These are phyloP conservation scores for Metschnikowia henanensis DNA, from an alignment of 805 yeast species.

Conservation along the genomic window DNA sequence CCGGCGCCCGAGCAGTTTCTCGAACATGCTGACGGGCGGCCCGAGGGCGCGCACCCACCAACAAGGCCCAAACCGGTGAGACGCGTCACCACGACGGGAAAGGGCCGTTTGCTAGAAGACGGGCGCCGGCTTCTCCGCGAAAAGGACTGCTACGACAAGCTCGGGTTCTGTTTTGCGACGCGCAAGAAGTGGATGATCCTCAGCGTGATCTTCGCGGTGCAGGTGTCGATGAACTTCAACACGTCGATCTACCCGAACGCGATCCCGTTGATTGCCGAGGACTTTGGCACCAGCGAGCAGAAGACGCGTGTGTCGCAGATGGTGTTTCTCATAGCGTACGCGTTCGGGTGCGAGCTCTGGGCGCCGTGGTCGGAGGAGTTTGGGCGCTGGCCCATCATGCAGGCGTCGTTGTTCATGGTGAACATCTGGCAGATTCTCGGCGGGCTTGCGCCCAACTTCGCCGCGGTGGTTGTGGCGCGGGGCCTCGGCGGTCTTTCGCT, in stretches of 20 bases:
- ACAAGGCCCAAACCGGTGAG: conserved; percentile 7
- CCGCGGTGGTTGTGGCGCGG: conserved; percentile 25
- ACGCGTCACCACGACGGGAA: conserved; percentile 12
- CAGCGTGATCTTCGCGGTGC: conserved; percentile 37
- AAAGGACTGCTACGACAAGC: conserved; percentile 34
- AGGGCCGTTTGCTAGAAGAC: conserved; percentile 24
- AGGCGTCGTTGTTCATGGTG: conserved; percentile 27
- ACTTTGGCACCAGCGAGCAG: conserved; percentile 23
- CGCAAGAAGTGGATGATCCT: conserved; percentile 36
- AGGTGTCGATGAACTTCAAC: conserved; percentile 43
- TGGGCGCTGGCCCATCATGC: conserved; percentile 37
- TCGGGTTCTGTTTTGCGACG: conserved; percentile 33
- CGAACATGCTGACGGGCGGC: conserved; percentile 1
- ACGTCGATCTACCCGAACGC: conserved; percentile 33
- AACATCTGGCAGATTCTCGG: conserved; percentile 34
- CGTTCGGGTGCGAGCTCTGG: conserved; percentile 36
- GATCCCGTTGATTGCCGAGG: conserved; percentile 22
- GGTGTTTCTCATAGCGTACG: conserved; percentile 32
- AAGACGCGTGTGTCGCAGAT: conserved; percentile 28
- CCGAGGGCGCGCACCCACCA: background rate
- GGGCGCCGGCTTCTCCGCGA: conserved; percentile 31
- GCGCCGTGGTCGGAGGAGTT: conserved; percentile 38
- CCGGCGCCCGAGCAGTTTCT: conserved; percentile 3
- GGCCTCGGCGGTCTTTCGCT: conserved; percentile 32
- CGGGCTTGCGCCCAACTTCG: conserved; percentile 32